Conservation (phyloP, 352 stramenopile species). For the Discostella stelligera region DNA sequence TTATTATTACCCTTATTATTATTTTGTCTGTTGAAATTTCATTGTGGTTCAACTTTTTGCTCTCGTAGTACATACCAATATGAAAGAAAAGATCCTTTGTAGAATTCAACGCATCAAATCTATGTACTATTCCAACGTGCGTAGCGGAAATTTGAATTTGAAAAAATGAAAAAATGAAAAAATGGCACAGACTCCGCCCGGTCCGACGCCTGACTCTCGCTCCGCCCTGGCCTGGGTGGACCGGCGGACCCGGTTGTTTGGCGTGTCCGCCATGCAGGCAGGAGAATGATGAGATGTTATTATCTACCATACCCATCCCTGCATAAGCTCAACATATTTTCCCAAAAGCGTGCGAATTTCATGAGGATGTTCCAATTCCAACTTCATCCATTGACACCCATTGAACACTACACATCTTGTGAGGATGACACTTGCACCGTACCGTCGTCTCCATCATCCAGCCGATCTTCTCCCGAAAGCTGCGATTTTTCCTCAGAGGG, state of each 20-base stretch:
- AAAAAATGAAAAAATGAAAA: neutral
- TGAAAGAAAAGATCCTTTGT: neutral
- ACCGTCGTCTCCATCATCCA: slow-evolving; percentile 13
- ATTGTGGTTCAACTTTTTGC: no score
- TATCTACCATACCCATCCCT: no score
- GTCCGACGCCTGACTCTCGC: no score
- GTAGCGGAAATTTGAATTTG: slow-evolving; percentile 6
- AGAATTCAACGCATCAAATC: neutral
- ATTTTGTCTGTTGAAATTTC: no score
- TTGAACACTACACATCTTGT: slow-evolving; percentile 8
- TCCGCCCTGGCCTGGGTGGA: no score
- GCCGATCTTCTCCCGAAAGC: slow-evolving; percentile 34
- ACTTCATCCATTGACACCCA: slow-evolving; percentile 25
- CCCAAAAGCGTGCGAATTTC: neutral
- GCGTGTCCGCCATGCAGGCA: neutral
- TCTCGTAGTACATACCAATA: no score
- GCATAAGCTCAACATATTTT: neutral
- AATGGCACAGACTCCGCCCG: neutral
- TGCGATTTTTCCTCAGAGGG: slow-evolving; percentile 20
- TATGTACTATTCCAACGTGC: slow-evolving; percentile 3
- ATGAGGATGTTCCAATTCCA: slow-evolving; percentile 36
- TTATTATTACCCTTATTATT: no score
- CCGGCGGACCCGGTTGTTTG: no score
- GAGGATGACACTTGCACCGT: slow-evolving; percentile 24
- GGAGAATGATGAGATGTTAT: no score